Evolutionary conservation across 768 basidiomycete species (phyloP).

Genomic region (Agrocybe chaxingu): DNA sequence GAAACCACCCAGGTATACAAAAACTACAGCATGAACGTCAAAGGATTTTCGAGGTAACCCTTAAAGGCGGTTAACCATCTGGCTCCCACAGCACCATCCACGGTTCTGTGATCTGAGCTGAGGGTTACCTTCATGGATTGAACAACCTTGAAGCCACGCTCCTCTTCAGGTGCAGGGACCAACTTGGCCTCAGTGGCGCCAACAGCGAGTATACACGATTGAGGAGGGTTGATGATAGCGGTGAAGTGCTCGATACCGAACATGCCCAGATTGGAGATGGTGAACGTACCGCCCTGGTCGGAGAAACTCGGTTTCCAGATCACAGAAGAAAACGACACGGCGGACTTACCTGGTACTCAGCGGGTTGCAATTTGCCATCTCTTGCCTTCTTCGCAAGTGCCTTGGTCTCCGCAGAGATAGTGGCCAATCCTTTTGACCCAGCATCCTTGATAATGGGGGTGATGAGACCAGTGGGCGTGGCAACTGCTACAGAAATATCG

Average conservation of each 20-base stretch:
- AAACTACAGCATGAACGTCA: constrained; percentile 90
- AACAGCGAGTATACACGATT: constrained; percentile 96
- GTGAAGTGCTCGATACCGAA: constrained; percentile 94
- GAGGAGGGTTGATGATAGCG: constrained; percentile 98
- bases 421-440: constrained; percentile 87
- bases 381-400: constrained; percentile 91
- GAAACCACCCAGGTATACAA: background rate
- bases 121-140: constrained; percentile 95
- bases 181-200: constrained; percentile 85
- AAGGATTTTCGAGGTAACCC: constrained; percentile 93
- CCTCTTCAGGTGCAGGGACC: constrained; percentile 82
- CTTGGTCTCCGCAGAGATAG: constrained; percentile 92
- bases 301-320: background rate
- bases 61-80: constrained; percentile 93
- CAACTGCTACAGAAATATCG: constrained; percentile 96
- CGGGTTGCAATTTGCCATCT: constrained; percentile 91
- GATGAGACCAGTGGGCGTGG: constrained; percentile 93
- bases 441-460: constrained; percentile 96
- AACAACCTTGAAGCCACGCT: constrained; percentile 91
- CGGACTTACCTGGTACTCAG: constrained; percentile 84
- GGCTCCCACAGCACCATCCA: constrained; percentile 95
- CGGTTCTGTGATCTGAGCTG: constrained; percentile 92
- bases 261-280: constrained; percentile 99
- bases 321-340: constrained; percentile 3
- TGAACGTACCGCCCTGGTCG: constrained; percentile 89